Base-by-base conservation (phyloP, 306 rosid species). In the Astragalus membranaceus region DNA sequence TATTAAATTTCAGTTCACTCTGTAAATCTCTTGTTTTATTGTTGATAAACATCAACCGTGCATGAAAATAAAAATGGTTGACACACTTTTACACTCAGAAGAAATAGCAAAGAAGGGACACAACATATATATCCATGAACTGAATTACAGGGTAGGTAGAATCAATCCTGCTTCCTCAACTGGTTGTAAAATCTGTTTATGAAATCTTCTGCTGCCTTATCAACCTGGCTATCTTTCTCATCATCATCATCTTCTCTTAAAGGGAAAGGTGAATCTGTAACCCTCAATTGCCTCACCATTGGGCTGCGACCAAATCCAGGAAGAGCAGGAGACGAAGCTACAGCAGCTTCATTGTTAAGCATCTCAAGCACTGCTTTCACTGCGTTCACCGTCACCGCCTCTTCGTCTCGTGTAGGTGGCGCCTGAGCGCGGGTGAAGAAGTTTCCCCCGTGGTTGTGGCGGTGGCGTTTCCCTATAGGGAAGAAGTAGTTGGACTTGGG, bases 201-300 rank as follows among this genome's bases (percentile, higher is more conserved):
- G 60, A 91, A 95, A 60, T 75, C 95, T 78, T 87, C 99, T 0
- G 99, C 99, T 1, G 84, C 95, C 73, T 89, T 73, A 64, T 95
- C 96, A 6, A 94, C 91, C 10, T 44, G 85, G 46, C 70, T 35
- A 23, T 88, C 88, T 13, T 46, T 58, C 8, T 65, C 85, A 9
- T 88, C 85, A 0, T 33, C 77, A 4, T 83, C 86, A n/a, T 30
- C 75, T 5, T 81, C 86, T 14, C 79, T 70, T 35, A 94, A 35
- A 1, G 97, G 96, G 13, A 91, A 94, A 9, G 99, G 99, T 0
- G 99, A 94, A 81, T 94, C 99, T 0, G 99, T 91, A 5, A 94
- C 87, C 80, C 99, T 87, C 73, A 91, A 68, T 73, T 86, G 95
- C 56, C 91, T 80, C 55, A 80, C 95, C 79, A 62, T 61, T 3